Evolutionary conservation across 2,329 filamentous ascomycete species (phyloP), one percentile per base, ranked within the genome.

Genomic region (Metarhizium brunneum): DNA sequence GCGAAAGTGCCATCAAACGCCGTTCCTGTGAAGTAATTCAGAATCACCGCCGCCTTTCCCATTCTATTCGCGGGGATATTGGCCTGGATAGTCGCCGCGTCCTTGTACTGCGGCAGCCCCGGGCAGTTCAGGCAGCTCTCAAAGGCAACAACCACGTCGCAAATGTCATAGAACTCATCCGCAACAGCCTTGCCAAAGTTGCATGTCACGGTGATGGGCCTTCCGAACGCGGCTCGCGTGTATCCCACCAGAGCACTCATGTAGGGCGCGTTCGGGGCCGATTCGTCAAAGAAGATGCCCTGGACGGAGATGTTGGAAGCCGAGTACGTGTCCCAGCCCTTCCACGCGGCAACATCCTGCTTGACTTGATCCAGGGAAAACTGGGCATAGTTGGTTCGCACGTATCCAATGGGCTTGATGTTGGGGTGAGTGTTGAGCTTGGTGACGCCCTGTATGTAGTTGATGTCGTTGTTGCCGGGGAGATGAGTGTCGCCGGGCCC

Each of bases 261-360:
- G 50, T 64, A 63, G 1, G 54, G 40, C 40, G 57, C 55, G 43
- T 62, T 32, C 4, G 40, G 16, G 13, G 54, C 53, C 2, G 57
- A 52, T 43, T 65, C 62, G 47, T 64, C 62, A 16, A 64, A 59
- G 54, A 64, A 65, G 42, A 64, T 57, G 42, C 63, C 63, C 13
- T 63, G 54, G 14, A 64, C 54, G 7, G 57, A 50, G 16, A 65
- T 48, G 16, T 65, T 49, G 1, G 56, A 55, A 0, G 20, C 48
- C 0, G 53, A 2, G 38, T 63, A 64, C 0, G 54, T 47, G 3
- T 56, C 43, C 63, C 63, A 65, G 36, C 45, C 57, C 20, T 53
- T 54, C 42, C 54, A 65, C 6, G 53, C 58, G 2, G 58, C 61
- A n/a, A 65, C 60, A 53, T 63, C 60, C 38, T 50, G 47, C 48